Evolutionary conservation across 139 green algal species (phyloP).

Genomic region (Tetratostichococcus sp.): DNA sequence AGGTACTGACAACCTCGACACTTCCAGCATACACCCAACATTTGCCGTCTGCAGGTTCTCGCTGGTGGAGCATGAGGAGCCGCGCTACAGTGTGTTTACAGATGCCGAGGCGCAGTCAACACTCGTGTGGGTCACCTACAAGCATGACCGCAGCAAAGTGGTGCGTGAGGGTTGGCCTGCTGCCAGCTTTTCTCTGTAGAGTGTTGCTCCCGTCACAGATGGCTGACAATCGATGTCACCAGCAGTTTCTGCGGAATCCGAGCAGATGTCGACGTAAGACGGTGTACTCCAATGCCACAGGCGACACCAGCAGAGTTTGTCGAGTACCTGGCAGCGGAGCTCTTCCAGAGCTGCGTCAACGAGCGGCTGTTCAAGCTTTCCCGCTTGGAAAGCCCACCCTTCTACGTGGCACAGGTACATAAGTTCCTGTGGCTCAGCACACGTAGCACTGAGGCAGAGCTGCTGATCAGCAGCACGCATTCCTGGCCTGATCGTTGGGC

Average conservation of each 20-base stretch:
- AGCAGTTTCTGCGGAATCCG: too few relatives aligned
- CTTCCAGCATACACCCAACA: too few relatives aligned
- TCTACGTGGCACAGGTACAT: conserved; percentile 44
- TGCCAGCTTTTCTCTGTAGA: too few relatives aligned
- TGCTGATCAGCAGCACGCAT: too few relatives aligned
- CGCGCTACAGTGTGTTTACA: conserved; percentile 35
- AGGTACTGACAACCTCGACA: too few relatives aligned
- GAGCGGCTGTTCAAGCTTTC: conserved; percentile 71
- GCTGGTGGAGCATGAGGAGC: conserved; percentile 24
- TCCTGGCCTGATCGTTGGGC: too few relatives aligned
- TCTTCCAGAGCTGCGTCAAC: conserved; percentile 69
- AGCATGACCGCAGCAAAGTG: conserved; percentile 27
- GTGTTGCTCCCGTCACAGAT: too few relatives aligned
- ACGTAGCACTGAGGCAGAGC: too few relatives aligned
- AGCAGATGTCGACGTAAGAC: too few relatives aligned
- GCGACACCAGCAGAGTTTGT: conserved; percentile 51
- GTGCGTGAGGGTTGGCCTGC: neutral
- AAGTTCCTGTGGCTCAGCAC: too few relatives aligned
- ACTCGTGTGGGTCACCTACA: conserved; percentile 57
- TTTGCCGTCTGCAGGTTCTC: conserved; percentile 11
- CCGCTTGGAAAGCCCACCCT: conserved; percentile 53
- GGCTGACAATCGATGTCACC: too few relatives aligned
- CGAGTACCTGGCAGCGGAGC: conserved; percentile 37
- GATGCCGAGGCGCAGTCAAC: conserved; percentile 57
- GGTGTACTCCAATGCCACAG: neutral